These are phyloP conservation scores for Cytospora piceae DNA, from an alignment of 2,329 filamentous ascomycete species.

Conservation along the genomic window DNA sequence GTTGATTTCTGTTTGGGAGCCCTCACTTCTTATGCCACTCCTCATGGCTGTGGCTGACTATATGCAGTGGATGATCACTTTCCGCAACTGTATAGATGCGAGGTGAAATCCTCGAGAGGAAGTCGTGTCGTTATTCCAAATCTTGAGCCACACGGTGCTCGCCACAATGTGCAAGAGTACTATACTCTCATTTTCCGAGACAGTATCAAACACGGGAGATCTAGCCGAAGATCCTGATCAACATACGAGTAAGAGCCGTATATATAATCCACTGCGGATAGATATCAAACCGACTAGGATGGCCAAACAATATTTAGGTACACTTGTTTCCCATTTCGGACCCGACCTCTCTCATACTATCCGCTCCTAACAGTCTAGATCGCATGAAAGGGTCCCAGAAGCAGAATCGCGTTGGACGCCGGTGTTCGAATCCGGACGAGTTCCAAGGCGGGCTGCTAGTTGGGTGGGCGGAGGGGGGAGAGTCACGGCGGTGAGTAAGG, in stretches of 20 bases:
- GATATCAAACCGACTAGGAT: not conserved
- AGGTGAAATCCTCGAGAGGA: too few relatives aligned
- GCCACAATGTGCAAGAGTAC: not conserved
- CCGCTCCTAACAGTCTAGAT: not conserved
- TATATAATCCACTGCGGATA: not conserved
- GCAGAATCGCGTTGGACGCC: too few relatives aligned
- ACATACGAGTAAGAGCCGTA: not conserved
- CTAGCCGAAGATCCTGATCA: not conserved
- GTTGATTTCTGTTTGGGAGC: not conserved
- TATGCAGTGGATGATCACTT: not conserved
- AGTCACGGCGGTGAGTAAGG: slow-evolving; percentile 2
- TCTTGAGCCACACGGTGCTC: not conserved
- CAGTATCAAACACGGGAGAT: not conserved
- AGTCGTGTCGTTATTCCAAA: too few relatives aligned
- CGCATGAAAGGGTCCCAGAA: not conserved
- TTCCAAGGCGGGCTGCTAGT: not conserved
- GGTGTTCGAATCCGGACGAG: not conserved
- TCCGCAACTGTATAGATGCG: not conserved
- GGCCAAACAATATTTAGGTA: not conserved
- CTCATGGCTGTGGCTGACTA: not conserved
- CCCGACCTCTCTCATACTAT: not conserved
- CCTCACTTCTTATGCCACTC: not conserved
- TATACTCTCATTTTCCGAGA: not conserved
- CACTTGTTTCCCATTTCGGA: not conserved
- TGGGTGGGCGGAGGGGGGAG: not conserved